Conservation (phyloP, 495 filamentous ascomycete genomes). For the Bacidia rubella region DNA sequence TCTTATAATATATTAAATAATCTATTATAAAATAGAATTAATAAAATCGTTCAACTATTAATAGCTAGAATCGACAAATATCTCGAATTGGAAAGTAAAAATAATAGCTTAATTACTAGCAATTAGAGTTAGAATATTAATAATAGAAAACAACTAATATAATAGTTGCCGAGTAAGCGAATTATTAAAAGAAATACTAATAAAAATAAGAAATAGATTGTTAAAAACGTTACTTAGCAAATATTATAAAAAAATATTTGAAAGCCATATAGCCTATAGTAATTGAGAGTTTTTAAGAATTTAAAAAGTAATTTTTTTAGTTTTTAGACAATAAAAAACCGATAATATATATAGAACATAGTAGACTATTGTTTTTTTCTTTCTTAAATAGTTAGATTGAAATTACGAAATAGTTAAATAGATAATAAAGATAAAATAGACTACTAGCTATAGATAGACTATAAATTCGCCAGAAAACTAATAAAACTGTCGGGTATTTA, state of each 20-base stretch:
- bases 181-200: not conserved
- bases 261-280: not conserved
- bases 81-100: not conserved
- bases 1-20: too few species aligned
- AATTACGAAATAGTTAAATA: not conserved
- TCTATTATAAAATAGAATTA: too few species aligned
- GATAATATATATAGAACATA: too few species aligned
- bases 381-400: not conserved
- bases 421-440: too few species aligned
- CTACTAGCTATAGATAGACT: too few species aligned
- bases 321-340: not conserved
- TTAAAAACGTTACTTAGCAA: not conserved
- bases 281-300: not conserved
- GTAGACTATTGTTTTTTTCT: not conserved
- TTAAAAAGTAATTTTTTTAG: not conserved
- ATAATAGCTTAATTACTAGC: not conserved
- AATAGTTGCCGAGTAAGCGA: not conserved
- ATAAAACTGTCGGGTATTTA: too few species aligned
- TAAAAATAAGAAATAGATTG: not conserved
- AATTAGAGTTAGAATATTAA: not conserved
- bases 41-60: too few species aligned
- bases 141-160: not conserved
- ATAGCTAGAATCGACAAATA: not conserved
- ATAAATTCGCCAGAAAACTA: too few species aligned
- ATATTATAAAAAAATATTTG: not conserved